Conservation (phyloP, 441 rosid species). For the Croton laevigatus region DNA sequence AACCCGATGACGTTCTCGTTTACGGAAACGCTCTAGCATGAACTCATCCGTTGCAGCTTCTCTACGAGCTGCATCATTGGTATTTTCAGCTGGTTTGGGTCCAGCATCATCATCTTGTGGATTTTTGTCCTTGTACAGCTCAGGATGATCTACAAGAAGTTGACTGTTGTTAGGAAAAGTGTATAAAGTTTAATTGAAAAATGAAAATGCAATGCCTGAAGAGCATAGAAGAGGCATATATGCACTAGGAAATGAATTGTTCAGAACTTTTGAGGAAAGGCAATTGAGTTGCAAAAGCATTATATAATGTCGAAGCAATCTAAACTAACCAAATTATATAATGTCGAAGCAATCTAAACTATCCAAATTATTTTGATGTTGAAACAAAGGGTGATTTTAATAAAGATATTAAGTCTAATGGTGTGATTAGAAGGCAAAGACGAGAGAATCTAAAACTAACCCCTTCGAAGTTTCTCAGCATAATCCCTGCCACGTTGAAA, state of each 20-base stretch:
- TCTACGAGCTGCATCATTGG: constrained; percentile 52
- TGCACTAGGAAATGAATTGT: background rate
- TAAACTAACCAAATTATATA: background rate
- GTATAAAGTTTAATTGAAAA: background rate
- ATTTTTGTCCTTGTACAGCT: constrained; percentile 69
- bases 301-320: background rate
- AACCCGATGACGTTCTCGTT: constrained; percentile 83
- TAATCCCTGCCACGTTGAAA: constrained; percentile 92
- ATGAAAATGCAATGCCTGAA: background rate
- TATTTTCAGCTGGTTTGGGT: constrained; percentile 47
- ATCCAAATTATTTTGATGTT: background rate
- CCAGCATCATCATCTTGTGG: constrained; percentile 46
- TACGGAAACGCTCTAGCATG: constrained; percentile 87
- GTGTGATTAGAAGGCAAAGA: background rate
- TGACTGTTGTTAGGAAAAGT: background rate
- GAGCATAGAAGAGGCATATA: background rate
- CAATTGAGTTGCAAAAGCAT: background rate
- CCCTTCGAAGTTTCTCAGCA: constrained; percentile 91
- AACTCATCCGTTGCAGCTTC: constrained; percentile 94
- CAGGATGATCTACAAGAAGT: constrained; percentile 72
- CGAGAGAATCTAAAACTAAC: constrained; percentile 30
- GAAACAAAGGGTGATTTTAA: background rate
- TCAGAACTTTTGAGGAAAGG: background rate
- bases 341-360: background rate
- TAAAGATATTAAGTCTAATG: background rate